Evolutionary conservation across 108 stramenopile species (phyloP).

Genomic region (Cyclotella baltica): DNA sequence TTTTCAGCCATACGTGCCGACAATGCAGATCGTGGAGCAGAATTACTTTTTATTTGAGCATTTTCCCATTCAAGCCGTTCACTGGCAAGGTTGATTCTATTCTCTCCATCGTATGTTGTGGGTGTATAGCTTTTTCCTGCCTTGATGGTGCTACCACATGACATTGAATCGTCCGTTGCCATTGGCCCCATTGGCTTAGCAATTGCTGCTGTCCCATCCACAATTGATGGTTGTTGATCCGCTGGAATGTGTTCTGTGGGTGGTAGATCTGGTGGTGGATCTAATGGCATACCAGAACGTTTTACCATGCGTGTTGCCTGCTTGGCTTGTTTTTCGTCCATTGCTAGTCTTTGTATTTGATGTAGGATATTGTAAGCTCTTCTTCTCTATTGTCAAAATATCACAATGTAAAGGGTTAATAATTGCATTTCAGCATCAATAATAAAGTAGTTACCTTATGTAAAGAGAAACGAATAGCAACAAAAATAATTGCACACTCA

Average conservation of each 20-base stretch:
- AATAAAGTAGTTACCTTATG: not conserved
- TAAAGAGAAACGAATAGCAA: not conserved
- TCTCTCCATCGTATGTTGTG: slow-evolving; percentile 34
- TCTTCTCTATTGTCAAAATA: too few species aligned
- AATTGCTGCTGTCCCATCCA: slow-evolving; percentile 3
- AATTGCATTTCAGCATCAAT: not conserved
- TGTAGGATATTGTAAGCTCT: slow-evolving; percentile 68
- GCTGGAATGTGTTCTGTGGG: slow-evolving; percentile 41
- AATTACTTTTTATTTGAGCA: slow-evolving; percentile 12
- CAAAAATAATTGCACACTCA: slow-evolving; percentile 16
- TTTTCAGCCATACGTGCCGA: slow-evolving; percentile 57
- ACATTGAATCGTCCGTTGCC: not conserved
- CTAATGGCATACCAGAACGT: slow-evolving; percentile 70
- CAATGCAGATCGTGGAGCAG: slow-evolving; percentile 56
- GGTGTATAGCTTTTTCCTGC: slow-evolving; percentile 24
- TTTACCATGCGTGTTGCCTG: slow-evolving; percentile 60
- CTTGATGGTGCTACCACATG: slow-evolving; percentile 24
- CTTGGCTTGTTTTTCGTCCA: slow-evolving; percentile 50
- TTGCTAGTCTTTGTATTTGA: slow-evolving; percentile 59
- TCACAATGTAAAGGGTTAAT: not conserved
- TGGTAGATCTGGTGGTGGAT: slow-evolving; percentile 24
- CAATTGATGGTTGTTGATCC: slow-evolving; percentile 24
- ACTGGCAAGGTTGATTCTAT: slow-evolving; percentile 47
- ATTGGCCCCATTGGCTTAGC: not conserved
- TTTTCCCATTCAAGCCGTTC: slow-evolving; percentile 72